These are phyloP conservation scores for Naematelia aurantialba DNA, from an alignment of 768 basidiomycete genomes.

Conservation along the genomic window DNA sequence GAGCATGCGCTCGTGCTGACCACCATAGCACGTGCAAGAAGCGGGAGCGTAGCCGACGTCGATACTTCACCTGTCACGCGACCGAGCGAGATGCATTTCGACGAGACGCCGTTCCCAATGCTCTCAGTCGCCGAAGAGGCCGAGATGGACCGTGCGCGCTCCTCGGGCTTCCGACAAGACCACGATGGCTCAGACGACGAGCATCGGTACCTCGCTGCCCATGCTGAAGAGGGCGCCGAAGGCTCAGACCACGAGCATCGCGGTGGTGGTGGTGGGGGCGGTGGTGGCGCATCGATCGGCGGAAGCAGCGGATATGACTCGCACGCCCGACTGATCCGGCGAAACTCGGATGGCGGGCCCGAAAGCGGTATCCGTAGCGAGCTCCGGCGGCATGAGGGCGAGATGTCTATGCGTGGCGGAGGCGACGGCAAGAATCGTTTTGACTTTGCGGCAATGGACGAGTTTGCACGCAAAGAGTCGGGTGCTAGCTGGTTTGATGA, in stretches of 20 bases:
- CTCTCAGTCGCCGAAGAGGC: conserved; percentile 46
- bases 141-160: conserved; percentile 43
- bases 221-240: conserved; percentile 11
- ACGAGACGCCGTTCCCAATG: conserved; percentile 40
- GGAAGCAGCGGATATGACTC: conserved; percentile 28
- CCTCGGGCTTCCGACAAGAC: conserved; percentile 26
- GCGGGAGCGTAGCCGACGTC: conserved; percentile 31
- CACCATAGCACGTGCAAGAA: conserved; percentile 49
- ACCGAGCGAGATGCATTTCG: conserved; percentile 37
- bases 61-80: conserved; percentile 23
- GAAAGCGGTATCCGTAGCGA: background rate
- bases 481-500: conserved; percentile 5
- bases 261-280: background rate
- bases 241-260: conserved; percentile 10
- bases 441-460: conserved; percentile 45
- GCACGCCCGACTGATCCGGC: conserved; percentile 19
- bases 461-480: conserved; percentile 40
- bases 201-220: conserved; percentile 5
- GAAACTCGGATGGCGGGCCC: conserved; percentile 11
- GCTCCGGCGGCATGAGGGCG: conserved; percentile 7
- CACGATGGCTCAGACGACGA: conserved; percentile 11
- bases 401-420: conserved; percentile 1
- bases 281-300: background rate
- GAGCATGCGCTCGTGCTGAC: background rate
- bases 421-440: conserved; percentile 27